Evolutionary conservation across 169 alveolate genomes (phyloP).

Genomic region (Condylostoma magnum): DNA sequence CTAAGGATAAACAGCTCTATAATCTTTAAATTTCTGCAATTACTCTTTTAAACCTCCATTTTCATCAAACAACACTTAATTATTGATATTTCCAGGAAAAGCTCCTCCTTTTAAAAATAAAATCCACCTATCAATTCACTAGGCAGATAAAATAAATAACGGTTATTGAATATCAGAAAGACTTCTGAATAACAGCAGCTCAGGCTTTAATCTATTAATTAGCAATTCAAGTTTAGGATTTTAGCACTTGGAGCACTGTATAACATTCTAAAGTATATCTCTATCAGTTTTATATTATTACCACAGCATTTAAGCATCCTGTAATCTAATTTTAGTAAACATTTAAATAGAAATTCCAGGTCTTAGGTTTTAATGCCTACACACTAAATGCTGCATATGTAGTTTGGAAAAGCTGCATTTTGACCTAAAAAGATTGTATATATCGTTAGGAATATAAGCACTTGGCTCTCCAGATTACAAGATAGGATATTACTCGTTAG

Average conservation of each 20-base stretch:
- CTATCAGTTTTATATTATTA: slow-evolving; percentile 3
- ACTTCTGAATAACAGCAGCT: background rate
- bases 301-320: background rate
- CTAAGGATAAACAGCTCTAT: slow-evolving; percentile 23
- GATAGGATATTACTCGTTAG: background rate
- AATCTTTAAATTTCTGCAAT: slow-evolving; percentile 13
- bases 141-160: slow-evolving; percentile 31
- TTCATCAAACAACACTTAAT: background rate
- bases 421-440: slow-evolving; percentile 17
- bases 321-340: slow-evolving; percentile 6
- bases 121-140: slow-evolving; percentile 35
- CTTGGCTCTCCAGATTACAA: background rate
- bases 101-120: background rate
- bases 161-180: slow-evolving; percentile 31
- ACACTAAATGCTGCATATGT: slow-evolving; percentile 1
- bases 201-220: background rate
- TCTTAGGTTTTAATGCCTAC: background rate
- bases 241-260: slow-evolving; percentile 8
- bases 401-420: slow-evolving; percentile 14
- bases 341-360: background rate
- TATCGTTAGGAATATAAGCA: slow-evolving; percentile 15
- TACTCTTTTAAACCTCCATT: background rate
- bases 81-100: slow-evolving; percentile 27
- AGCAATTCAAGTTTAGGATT: background rate
- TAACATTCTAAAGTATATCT: background rate